Percentiles rank a stretch among this genome's conserved stretches.
Evolutionary conservation across 495 filamentous ascomycete species (phyloP).

Genomic region (Hypoxylon fuscum): DNA sequence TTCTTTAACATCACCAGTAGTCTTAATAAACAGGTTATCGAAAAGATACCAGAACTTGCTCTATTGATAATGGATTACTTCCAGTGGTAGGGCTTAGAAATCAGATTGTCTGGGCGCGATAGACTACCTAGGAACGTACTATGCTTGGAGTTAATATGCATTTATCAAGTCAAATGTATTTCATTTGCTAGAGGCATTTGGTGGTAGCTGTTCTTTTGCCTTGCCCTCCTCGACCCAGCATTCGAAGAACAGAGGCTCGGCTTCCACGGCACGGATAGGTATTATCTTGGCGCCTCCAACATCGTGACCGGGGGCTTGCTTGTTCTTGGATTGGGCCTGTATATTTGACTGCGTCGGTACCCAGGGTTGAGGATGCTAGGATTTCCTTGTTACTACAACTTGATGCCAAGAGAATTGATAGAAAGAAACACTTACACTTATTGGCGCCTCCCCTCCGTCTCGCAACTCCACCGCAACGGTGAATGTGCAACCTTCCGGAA

Average conservation of each 20-base stretch:
- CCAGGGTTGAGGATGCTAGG: slow-evolving; percentile 71
- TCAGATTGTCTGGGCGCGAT: too few species aligned
- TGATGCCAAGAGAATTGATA: not conserved
- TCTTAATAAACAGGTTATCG: not conserved
- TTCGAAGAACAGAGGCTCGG: slow-evolving; percentile 72
- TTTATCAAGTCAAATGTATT: too few species aligned
- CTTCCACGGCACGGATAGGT: slow-evolving; percentile 67
- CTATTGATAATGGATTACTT: not conserved
- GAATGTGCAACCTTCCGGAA: slow-evolving; percentile 83
- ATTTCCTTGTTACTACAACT: not conserved
- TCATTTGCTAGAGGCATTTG: slow-evolving; percentile 19
- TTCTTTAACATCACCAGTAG: slow-evolving; percentile 14
- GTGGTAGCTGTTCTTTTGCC: slow-evolving; percentile 40
- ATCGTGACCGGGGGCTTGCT: slow-evolving; percentile 47
- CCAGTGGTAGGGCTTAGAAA: too few species aligned
- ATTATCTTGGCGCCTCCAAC: slow-evolving; percentile 58
- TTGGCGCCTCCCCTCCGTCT: slow-evolving; percentile 76
- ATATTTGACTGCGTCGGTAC: slow-evolving; percentile 65
- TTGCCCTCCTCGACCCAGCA: slow-evolving; percentile 71
- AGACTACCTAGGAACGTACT: too few species aligned
- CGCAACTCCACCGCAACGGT: slow-evolving; percentile 87
- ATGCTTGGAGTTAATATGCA: too few species aligned
- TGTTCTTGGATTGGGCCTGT: slow-evolving; percentile 51
- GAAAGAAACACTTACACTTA: slow-evolving; percentile 60
- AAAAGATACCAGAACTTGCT: slow-evolving; percentile 9